A percentile compares a stretch with the other conserved stretches of the same genome.
Evolutionary conservation across 768 basidiomycete genomes (phyloP).

Genomic region (Tulasnella sp.): DNA sequence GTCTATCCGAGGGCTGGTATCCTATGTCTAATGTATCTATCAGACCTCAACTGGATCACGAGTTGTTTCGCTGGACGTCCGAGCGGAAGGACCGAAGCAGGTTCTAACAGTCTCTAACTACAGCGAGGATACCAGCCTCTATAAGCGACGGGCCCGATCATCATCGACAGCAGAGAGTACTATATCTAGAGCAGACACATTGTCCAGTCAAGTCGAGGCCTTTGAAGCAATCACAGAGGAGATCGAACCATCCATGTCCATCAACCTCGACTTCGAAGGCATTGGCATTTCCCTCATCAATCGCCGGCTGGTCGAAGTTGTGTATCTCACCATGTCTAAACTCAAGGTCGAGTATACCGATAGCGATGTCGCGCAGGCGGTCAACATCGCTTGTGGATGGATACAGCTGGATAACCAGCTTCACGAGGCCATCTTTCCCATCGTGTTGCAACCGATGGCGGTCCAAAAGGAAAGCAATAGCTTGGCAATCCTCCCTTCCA

Average conservation of each 20-base stretch:
- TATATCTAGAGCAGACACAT: conserved; percentile 54
- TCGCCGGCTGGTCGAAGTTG: conserved; percentile 73
- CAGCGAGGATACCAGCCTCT: conserved; percentile 72
- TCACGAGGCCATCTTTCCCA: conserved; percentile 90
- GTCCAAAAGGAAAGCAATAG: conserved; percentile 64
- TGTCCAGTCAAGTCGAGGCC: conserved; percentile 56
- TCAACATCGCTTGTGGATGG: conserved; percentile 71
- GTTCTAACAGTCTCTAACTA: conserved; percentile 81
- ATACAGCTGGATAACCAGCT: conserved; percentile 96
- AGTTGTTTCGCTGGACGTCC: conserved; percentile 80
- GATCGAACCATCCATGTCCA: conserved; percentile 48
- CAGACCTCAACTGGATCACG: conserved; percentile 39
- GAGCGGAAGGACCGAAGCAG: conserved; percentile 79
- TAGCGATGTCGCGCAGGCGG: conserved; percentile 65
- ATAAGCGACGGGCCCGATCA: conserved; percentile 59
- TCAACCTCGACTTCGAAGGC: conserved; percentile 73
- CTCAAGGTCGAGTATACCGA: conserved; percentile 79
- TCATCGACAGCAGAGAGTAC: conserved; percentile 28
- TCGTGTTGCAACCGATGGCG: conserved; percentile 88
- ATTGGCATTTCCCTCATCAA: conserved; percentile 90
- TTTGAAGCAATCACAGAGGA: conserved; percentile 81
- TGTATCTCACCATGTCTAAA: conserved; percentile 71
- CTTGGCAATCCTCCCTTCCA: conserved; percentile 73
- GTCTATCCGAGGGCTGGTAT: not conserved
- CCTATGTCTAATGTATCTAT: conserved; percentile 28